Evolutionary conservation across 148 eudicot species (phyloP).

Genomic region (Fagopyrum homotropicum): DNA sequence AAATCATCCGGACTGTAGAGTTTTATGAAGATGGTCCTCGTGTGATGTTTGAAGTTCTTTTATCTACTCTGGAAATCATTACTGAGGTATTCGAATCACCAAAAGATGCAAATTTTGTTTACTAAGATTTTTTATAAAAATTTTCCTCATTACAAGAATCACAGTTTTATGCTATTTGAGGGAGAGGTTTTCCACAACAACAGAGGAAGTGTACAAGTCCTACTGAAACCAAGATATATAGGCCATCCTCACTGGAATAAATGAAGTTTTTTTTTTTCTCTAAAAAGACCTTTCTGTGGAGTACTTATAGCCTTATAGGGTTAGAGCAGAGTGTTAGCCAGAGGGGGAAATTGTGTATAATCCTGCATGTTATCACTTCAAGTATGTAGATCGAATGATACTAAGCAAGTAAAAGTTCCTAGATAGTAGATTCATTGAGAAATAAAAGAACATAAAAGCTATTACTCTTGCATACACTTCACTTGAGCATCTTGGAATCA

Average conservation of each 20-base stretch:
- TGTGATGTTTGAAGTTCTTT: conserved; percentile 55
- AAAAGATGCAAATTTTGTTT: background rate
- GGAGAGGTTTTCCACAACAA: background rate
- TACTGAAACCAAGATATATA: conserved; percentile 12
- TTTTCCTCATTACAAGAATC: background rate
- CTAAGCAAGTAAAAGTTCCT: background rate
- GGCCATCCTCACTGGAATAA: conserved; percentile 12
- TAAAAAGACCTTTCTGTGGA: too few species aligned
- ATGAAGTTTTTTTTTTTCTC: background rate
- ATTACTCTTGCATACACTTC: background rate
- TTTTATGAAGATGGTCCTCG: conserved; percentile 41
- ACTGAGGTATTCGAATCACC: conserved; percentile 32
- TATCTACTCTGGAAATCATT: conserved; percentile 47
- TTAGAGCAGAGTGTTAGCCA: background rate
- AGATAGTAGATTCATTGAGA: background rate
- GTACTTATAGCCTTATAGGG: background rate
- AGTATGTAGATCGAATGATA: conserved; percentile 12
- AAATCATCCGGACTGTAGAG: conserved; percentile 41
- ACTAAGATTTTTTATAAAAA: background rate
- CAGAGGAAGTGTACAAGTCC: background rate
- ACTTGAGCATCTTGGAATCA: background rate
- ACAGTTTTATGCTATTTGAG: background rate
- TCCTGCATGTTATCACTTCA: conserved; percentile 3
- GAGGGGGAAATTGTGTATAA: background rate
- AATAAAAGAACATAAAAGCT: background rate